Percentiles rank a stretch among this genome's conserved stretches.
phyloP scores from a whole-genome alignment of 306 rosid species.

The Potentilla sterilis region DNA sequence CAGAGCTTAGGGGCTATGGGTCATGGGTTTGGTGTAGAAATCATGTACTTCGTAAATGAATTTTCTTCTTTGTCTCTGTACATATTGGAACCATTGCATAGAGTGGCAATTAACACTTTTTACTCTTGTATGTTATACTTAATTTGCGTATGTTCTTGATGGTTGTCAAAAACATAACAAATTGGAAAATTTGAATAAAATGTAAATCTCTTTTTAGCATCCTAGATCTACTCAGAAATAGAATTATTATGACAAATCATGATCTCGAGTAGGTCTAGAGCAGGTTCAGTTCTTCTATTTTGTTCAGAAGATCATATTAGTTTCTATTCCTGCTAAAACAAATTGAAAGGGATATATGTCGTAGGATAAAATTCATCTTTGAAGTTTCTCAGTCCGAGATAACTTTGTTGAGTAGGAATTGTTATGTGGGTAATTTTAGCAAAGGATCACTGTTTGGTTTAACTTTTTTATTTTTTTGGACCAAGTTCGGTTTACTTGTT shows the following conservation, averaged over 20 bases:
- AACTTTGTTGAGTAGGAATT: neutral
- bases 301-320: neutral
- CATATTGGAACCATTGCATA: neutral
- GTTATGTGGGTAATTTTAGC: neutral
- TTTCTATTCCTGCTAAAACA: neutral
- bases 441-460: constrained; percentile 1
- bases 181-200: neutral
- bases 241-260: neutral
- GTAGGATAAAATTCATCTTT: neutral
- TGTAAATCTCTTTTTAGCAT: neutral
- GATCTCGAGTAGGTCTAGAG: neutral
- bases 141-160: neutral
- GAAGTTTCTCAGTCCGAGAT: neutral
- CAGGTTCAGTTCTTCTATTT: neutral
- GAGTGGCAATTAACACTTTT: neutral
- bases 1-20: neutral
- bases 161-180: neutral
- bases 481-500: neutral
- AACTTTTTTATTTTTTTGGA: neutral
- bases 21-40: neutral
- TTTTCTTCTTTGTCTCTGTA: neutral
- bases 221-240: neutral
- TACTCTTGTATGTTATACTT: neutral
- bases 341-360: neutral
- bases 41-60: neutral